Percentiles rank a stretch among this genome's conserved stretches.
phyloP scores from a whole-genome alignment of 805 yeast species.

The Peterozyma toletana region DNA sequence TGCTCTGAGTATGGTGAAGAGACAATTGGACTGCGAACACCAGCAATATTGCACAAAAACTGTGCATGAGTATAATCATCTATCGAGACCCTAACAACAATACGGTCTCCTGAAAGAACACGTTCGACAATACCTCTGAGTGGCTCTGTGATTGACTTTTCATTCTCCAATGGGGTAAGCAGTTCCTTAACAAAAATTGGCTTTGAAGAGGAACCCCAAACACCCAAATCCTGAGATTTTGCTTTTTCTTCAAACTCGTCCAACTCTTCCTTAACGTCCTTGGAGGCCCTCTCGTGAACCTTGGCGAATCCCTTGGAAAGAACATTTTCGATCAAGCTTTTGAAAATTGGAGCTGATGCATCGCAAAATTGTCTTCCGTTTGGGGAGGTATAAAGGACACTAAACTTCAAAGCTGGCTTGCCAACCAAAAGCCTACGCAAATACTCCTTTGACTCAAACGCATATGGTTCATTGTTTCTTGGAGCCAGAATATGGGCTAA shows the following conservation, averaged over 20 bases:
- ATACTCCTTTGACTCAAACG: slow-evolving; percentile 55
- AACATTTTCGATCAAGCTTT: slow-evolving; percentile 48
- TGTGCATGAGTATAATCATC: slow-evolving; percentile 44
- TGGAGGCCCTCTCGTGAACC: slow-evolving; percentile 50
- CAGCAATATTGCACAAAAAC: slow-evolving; percentile 62
- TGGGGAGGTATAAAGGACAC: slow-evolving; percentile 45
- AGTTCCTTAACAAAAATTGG: slow-evolving; percentile 17
- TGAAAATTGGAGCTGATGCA: slow-evolving; percentile 53
- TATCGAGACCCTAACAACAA: slow-evolving; percentile 51
- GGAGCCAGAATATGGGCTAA: slow-evolving; percentile 62
- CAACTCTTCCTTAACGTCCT: slow-evolving; percentile 28
- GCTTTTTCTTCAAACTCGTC: slow-evolving; percentile 43
- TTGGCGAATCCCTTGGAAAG: slow-evolving; percentile 56
- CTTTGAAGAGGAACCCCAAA: slow-evolving; percentile 37
- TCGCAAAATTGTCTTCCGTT: slow-evolving; percentile 68
- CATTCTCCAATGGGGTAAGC: slow-evolving; percentile 25
- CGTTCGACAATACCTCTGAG: slow-evolving; percentile 61
- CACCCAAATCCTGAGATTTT: slow-evolving; percentile 38
- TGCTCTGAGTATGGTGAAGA: slow-evolving; percentile 58
- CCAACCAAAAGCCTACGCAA: slow-evolving; percentile 59
- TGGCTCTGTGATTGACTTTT: slow-evolving; percentile 31
- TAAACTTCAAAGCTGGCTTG: slow-evolving; percentile 49
- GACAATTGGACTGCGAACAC: slow-evolving; percentile 54
- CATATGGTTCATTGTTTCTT: slow-evolving; percentile 36
- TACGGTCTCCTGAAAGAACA: slow-evolving; percentile 72